Base-by-base conservation (phyloP, 176 grass and related monocot species). In the Lolium multiflorum region DNA sequence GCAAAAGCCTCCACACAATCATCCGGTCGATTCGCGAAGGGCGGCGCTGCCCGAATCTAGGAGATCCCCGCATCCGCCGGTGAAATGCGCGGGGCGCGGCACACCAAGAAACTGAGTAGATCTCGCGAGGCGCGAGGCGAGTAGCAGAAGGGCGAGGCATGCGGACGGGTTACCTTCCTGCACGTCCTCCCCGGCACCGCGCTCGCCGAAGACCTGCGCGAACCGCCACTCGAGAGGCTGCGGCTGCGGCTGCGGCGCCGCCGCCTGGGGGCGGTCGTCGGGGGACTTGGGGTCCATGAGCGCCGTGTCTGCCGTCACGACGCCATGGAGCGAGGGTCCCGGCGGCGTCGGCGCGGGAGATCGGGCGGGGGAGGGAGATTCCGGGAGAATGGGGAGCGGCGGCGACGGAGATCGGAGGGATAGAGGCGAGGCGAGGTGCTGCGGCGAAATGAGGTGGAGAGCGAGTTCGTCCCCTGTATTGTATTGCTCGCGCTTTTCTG, bases 141-240 rank as follows among this genome's bases (percentile, higher is more conserved):
- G 21, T 13, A 52, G 67, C 57, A 11, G 15, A 80, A 50, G 46
- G 4, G 9, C 37, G 26, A 78, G 49, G 63, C 12, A 4, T 9
- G 60, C 37, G 62, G 51, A 52, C 37, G 79, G 51, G 5, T 71
- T 86, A 97, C 94, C 94, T 97, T 97, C 94, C 89, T 92, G 94
- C 73, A 97, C 89, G 77, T 97, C 94, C 81, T 97, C 94, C 63
- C 94, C 94, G 24, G 94, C 89, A 48, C 88, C 71, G 72, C 94
- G 92, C 85, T 97, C 94, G 89, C 94, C 94, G 77, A 97, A 97
- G 82, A 97, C 94, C 94, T 97, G 94, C 17, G 94, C 92, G 83
- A 97, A 97, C 55, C 88, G 83, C 94, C 94, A 97, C 24, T 97
- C 94, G 75, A 92, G 85, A 37, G 87, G 78, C 50, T 68, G 79